phyloP scores from a whole-genome alignment of 192 early-diverging fungal species.

The Coemansia sp. region DNA sequence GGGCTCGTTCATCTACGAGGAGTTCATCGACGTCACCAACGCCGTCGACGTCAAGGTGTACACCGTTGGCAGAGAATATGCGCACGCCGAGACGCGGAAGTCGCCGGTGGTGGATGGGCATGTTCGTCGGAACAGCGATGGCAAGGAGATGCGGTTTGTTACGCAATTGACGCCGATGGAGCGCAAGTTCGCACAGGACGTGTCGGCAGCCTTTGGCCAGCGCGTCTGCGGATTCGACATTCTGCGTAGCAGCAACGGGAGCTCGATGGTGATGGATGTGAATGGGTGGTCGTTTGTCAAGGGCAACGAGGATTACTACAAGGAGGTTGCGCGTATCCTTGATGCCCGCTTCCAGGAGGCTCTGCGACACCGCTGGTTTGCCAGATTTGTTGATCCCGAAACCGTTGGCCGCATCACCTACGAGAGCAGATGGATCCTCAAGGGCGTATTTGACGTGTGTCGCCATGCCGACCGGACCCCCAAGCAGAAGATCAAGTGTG shows the following conservation, averaged over 20 bases:
- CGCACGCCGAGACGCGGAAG: slow-evolving; percentile 95
- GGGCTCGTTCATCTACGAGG: slow-evolving; percentile 91
- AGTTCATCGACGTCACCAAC: slow-evolving; percentile 92
- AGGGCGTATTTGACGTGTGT: slow-evolving; percentile 90
- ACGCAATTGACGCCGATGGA: slow-evolving; percentile 79
- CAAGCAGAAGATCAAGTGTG: slow-evolving; percentile 96
- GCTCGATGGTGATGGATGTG: slow-evolving; percentile 94
- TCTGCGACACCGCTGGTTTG: slow-evolving; percentile 59
- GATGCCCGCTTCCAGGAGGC: slow-evolving; percentile 76
- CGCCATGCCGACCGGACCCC: slow-evolving; percentile 96
- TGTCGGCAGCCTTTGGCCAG: slow-evolving; percentile 86
- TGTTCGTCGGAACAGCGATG: slow-evolving; percentile 92
- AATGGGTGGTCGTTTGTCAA: slow-evolving; percentile 99
- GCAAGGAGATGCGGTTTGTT: slow-evolving; percentile 95
- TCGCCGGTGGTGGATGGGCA: slow-evolving; percentile 95
- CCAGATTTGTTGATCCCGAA: slow-evolving; percentile 60
- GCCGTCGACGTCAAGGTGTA: slow-evolving; percentile 98
- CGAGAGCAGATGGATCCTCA: slow-evolving; percentile 87
- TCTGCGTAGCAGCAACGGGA: slow-evolving; percentile 67
- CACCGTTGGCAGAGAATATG: slow-evolving; percentile 85
- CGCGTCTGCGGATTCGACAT: slow-evolving; percentile 95
- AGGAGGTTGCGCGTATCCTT: slow-evolving; percentile 75
- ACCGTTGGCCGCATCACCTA: slow-evolving; percentile 48
- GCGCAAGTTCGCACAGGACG: slow-evolving; percentile 69
- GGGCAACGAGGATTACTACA: slow-evolving; percentile 91